Evolutionary conservation across 176 grass and related monocot species (phyloP).

Genomic region (Triticum turgidum): DNA sequence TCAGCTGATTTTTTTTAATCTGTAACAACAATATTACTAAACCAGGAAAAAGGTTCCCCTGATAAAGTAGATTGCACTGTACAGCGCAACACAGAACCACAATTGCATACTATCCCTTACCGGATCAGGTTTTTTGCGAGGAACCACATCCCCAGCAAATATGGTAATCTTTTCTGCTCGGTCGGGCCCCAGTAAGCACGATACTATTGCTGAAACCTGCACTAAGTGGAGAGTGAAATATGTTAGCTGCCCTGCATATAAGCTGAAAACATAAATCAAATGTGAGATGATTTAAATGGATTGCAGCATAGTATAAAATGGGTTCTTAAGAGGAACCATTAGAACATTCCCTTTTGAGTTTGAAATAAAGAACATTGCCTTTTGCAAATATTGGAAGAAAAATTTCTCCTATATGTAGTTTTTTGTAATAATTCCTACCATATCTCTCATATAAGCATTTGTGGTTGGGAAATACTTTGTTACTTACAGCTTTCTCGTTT

Average conservation of each 20-base stretch:
- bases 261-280: neutral
- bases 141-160: slow-evolving; percentile 98
- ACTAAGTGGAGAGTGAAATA: slow-evolving; percentile 13
- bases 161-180: slow-evolving; percentile 87
- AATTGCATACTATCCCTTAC: slow-evolving; percentile 37
- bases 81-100: neutral
- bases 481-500: slow-evolving; percentile 94
- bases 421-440: neutral
- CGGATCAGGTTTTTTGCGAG: slow-evolving; percentile 94
- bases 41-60: neutral
- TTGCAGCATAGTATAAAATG: neutral
- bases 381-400: neutral
- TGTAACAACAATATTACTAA: neutral
- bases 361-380: neutral
- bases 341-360: neutral
- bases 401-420: neutral
- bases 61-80: neutral
- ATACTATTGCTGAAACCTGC: slow-evolving; percentile 95
- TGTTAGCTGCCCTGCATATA: neutral
- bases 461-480: slow-evolving; percentile 7
- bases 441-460: neutral
- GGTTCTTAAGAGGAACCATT: neutral
- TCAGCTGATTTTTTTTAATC: neutral
- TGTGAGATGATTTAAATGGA: neutral
- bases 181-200: slow-evolving; percentile 72